Evolutionary conservation across 352 stramenopile genomes (phyloP), one percentile per base, ranked within the genome.

Genomic region (Blastocystis sp.): DNA sequence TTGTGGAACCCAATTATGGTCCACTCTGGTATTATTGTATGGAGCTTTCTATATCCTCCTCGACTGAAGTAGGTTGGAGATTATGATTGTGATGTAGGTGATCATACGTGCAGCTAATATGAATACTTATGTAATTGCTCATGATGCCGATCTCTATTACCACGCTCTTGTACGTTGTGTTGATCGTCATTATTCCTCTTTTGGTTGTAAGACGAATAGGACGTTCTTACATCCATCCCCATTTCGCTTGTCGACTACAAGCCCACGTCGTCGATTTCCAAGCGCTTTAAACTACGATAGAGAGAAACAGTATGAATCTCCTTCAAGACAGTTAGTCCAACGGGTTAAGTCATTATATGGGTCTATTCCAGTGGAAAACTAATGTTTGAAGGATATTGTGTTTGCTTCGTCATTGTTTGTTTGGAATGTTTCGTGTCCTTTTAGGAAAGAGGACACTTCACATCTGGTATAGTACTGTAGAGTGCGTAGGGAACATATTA

Each of bases 1-100:
- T 83, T 35, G 49, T 51, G 27, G 51, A 42, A 3, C 71, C 71
- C 5, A 83, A 83, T 37, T 83, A 83, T 56, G 71, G 71, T 24
- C 46, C 71, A 21, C 39, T 83, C n/a, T 83, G 71, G 71, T 52
- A 65, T 24, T 37, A 54, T 29, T 83, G 71, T 67, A 35, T 35
- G 65, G 43, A 56, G n/a, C n/a, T 42, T 3, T 49, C 63, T 21
- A 19, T 46, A 24, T 74, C 29, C 4, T 54, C n/a, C 4, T 43
- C 63, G 0, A 27, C 35, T 16, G 63, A 74, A 51, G 63, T 74
- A 27, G 63, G 63, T 51, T n/a, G 1, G 27, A 51, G 6, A 43
- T 46, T 5, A 11, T 11, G 14, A 32, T 12, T 66, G 12, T n/a
- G n/a, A 39, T 24, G 14, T 32, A 67, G 51, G 71, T 83, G 46